A percentile compares a stretch with the other conserved stretches of the same genome.
Evolutionary conservation across 495 filamentous ascomycete species (phyloP).

Genomic region (Xylaria grammica): DNA sequence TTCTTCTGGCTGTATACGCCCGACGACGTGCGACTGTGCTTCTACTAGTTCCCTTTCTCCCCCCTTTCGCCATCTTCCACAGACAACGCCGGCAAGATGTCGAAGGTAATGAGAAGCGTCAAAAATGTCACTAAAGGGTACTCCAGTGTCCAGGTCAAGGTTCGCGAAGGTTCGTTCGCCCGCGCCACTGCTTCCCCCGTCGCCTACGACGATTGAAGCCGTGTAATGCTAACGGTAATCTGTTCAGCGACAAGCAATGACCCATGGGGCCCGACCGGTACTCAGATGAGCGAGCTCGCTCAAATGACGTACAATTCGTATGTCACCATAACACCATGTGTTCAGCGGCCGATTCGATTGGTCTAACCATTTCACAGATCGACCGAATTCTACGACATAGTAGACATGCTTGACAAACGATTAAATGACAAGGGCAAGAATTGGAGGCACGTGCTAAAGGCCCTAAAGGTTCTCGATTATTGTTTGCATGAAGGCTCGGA

Average conservation of each 20-base stretch:
- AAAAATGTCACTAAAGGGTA: constrained; percentile 99
- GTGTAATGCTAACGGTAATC: constrained; percentile 34
- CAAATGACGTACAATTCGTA: constrained; percentile 97
- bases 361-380: constrained; percentile 58
- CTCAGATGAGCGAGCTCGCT: constrained; percentile 98
- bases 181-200: constrained; percentile 7
- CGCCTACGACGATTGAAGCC: constrained; percentile 8
- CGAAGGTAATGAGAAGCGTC: constrained; percentile 95
- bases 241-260: constrained; percentile 93
- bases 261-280: constrained; percentile 97
- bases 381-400: constrained; percentile 98
- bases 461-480: constrained; percentile 96
- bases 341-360: constrained; percentile 9
- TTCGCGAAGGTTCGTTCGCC: constrained; percentile 87
- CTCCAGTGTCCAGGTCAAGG: constrained; percentile 95
- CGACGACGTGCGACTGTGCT: constrained; percentile 16
- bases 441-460: constrained; percentile 98
- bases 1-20: background rate
- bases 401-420: constrained; percentile 99
- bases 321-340: constrained; percentile 35
- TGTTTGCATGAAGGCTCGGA: constrained; percentile 97
- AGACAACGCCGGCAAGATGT: constrained; percentile 66
- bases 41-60: constrained; percentile 4
- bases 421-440: constrained; percentile 99
- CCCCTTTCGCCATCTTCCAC: constrained; percentile 12